Percentiles rank a stretch among this genome's conserved stretches.
These are phyloP conservation scores for Pyrenophora teres DNA, from an alignment of 2,329 filamentous ascomycete species.

Conservation along the genomic window DNA sequence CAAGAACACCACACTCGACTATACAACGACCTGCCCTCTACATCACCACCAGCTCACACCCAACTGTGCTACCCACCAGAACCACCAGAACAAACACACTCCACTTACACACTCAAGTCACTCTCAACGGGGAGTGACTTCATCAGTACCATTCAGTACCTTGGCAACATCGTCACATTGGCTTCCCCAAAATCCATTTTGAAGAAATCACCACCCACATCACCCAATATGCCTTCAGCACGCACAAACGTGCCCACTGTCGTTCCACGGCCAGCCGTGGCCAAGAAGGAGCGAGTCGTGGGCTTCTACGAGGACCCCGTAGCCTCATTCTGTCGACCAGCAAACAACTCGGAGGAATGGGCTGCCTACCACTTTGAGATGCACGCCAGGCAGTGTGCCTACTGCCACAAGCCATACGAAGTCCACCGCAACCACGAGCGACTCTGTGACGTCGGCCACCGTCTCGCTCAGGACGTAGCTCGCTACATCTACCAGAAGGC, in stretches of 20 bases:
- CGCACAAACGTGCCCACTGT: slow-evolving; percentile 43
- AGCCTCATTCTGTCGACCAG: slow-evolving; percentile 48
- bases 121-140: slow-evolving; percentile 32
- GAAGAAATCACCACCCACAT: slow-evolving; percentile 32
- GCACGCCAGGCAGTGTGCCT: slow-evolving; percentile 52
- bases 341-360: slow-evolving; percentile 52
- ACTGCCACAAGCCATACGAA: slow-evolving; percentile 53
- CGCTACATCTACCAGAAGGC: slow-evolving; percentile 50
- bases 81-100: slow-evolving; percentile 20
- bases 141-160: slow-evolving; percentile 31
- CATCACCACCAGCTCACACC: slow-evolving; percentile 7
- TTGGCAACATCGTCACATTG: slow-evolving; percentile 37
- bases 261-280: slow-evolving; percentile 36
- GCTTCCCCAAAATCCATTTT: slow-evolving; percentile 39
- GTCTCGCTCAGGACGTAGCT: slow-evolving; percentile 53
- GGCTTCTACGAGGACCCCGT: slow-evolving; percentile 47
- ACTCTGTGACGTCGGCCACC: slow-evolving; percentile 52
- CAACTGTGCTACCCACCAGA: slow-evolving; percentile 8
- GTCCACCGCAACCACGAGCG: slow-evolving; percentile 47
- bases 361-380: slow-evolving; percentile 55
- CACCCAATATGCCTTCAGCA: slow-evolving; percentile 41
- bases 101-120: slow-evolving; percentile 20
- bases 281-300: slow-evolving; percentile 42
- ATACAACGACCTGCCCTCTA: slow-evolving; percentile 8
- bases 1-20: slow-evolving; percentile 18